Conservation (phyloP, 2,329 filamentous ascomycete genomes). For the Biscogniauxia sp. region DNA sequence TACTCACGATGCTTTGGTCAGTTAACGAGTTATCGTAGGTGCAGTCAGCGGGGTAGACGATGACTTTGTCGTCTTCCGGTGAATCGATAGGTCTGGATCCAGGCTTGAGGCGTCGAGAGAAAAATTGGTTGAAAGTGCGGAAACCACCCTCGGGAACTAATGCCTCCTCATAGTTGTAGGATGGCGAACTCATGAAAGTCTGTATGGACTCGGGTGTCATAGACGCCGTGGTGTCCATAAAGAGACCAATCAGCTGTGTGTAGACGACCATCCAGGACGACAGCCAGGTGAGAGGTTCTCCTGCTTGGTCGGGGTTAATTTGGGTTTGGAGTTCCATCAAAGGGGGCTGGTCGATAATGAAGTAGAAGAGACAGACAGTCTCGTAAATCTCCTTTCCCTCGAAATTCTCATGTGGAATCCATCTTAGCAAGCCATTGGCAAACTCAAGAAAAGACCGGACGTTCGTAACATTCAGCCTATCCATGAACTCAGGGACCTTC, state of each 20-base stretch:
- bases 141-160: constrained; percentile 32
- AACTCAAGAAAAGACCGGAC: constrained; percentile 22
- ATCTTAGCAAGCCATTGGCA: constrained; percentile 33
- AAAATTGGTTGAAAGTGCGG: constrained; percentile 41
- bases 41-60: constrained; percentile 38
- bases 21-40: constrained; percentile 30
- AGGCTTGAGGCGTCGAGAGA: constrained; percentile 36
- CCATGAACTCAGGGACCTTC: constrained; percentile 5
- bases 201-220: constrained; percentile 31
- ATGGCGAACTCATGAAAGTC: constrained; percentile 32
- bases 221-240: constrained; percentile 34
- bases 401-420: constrained; percentile 36
- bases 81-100: constrained; percentile 32
- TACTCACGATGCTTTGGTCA: constrained; percentile 24
- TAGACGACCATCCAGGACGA: constrained; percentile 40
- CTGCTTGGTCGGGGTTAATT: constrained; percentile 30
- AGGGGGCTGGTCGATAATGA: constrained; percentile 35
- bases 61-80: constrained; percentile 27
- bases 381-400: constrained; percentile 36
- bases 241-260: constrained; percentile 34
- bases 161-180: constrained; percentile 33
- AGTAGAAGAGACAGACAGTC: constrained; percentile 40
- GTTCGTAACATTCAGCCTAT: constrained; percentile 20
- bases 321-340: constrained; percentile 19
- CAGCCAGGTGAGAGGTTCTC: constrained; percentile 32